Base-by-base conservation (phyloP, 441 rosid genomes). In the Mallotus japonicus region DNA sequence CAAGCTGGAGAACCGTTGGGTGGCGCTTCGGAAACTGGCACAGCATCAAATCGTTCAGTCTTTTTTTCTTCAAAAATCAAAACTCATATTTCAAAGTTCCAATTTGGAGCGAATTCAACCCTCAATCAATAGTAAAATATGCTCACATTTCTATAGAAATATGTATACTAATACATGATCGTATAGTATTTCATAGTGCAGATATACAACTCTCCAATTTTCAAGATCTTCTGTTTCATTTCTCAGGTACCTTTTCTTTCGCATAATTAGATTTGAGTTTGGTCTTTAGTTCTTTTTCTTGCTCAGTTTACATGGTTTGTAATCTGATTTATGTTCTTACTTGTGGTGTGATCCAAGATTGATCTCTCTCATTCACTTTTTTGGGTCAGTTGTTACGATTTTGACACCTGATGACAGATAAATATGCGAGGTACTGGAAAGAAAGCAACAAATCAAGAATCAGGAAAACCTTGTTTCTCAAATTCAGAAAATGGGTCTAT, bases 401-500 rank as follows among this genome's bases (percentile, higher is more conserved):
- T 24, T 24, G 28, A 24, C 1, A 24, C 28, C 28, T 24, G 28
- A 24, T 24, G 28, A 24, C 73, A 79, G 76, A 80, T 80, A 71
- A 76, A 59, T 47, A 85, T 87, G 89, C 76, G 57, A 69, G 77
- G 73, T 67, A 72, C 76, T 59, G 80, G 73, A 76, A 81, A 77
- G 42, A 70, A 76, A 69, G 72, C 57, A 54, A 73, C 20, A 19
- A 80, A 57, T 69, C 80, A 80, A 73, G 85, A 85, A 78, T 70
- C 76, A 6, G 70, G 63, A 2, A 81, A 81, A 67, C 77, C 85
- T 70, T 76, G 79, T 79, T 75, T 81, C 57, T 83, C 88, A 8
- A 79, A 77, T 76, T 77, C 72, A 76, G 87, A 84, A 51, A 76
- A 73, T 71, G 93, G 77, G 57, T 88, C 96, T 76, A 66, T 85